phyloP scores from a whole-genome alignment of 495 filamentous ascomycete genomes.

The Xylaria acuta region DNA sequence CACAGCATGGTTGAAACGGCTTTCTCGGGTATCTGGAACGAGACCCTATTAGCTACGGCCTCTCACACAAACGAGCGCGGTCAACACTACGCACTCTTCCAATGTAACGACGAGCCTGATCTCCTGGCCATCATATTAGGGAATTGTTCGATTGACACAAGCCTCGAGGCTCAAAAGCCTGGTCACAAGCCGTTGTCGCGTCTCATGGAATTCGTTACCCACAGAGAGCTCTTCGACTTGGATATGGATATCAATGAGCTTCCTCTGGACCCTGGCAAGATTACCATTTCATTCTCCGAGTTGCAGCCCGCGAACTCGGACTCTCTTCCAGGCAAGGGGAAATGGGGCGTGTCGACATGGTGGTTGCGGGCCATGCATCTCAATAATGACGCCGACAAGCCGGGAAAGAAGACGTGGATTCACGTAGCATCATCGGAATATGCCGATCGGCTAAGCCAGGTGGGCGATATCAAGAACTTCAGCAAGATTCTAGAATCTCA shows the following conservation, averaged over 20 bases:
- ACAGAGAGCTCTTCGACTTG: conserved; percentile 19
- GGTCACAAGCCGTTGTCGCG: neutral
- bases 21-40: conserved; percentile 4
- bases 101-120: conserved; percentile 17
- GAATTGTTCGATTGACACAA: neutral
- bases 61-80: neutral
- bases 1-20: conserved; percentile 20
- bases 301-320: neutral
- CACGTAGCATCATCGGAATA: conserved; percentile 15
- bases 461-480: conserved; percentile 7
- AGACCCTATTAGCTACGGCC: neutral
- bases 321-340: conserved; percentile 7
- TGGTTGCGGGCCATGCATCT: neutral
- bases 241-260: conserved; percentile 35
- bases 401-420: conserved; percentile 13
- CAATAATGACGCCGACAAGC: neutral
- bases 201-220: conserved; percentile 9
- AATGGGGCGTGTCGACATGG: neutral
- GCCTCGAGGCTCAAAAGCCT: neutral
- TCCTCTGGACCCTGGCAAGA: neutral
- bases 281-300: conserved; percentile 1
- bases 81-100: conserved; percentile 1
- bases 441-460: neutral
- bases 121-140: conserved; percentile 11
- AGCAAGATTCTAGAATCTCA: conserved; percentile 17